phyloP scores from a whole-genome alignment of 345 rosid genomes.

The Pugionium cornutum region DNA sequence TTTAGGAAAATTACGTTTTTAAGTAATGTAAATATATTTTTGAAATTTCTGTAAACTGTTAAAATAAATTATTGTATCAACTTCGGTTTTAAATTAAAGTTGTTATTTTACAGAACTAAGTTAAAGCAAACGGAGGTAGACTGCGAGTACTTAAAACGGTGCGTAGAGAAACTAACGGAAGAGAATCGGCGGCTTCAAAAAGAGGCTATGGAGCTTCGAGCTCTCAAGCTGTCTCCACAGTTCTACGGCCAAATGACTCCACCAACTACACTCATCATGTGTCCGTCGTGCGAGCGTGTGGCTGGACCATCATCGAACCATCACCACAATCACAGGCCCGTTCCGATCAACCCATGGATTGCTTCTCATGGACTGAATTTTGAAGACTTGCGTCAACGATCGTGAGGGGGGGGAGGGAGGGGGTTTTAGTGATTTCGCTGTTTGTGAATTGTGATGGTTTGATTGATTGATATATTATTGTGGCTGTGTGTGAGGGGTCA shows the following conservation, averaged over 20 bases:
- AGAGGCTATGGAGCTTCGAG: slow-evolving; percentile 90
- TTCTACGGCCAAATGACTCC: slow-evolving; percentile 98
- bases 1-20: too few relatives aligned
- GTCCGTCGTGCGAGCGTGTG: slow-evolving; percentile 97
- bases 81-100: too few relatives aligned
- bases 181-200: slow-evolving; percentile 93
- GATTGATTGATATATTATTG: not conserved
- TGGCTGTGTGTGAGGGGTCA: slow-evolving; percentile 26
- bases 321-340: slow-evolving; percentile 41
- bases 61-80: too few relatives aligned
- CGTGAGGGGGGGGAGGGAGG: slow-evolving; percentile 9
- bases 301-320: slow-evolving; percentile 36
- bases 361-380: slow-evolving; percentile 39
- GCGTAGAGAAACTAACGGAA: slow-evolving; percentile 92
- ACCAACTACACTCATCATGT: slow-evolving; percentile 96
- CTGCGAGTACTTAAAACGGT: slow-evolving; percentile 87
- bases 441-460: not conserved
- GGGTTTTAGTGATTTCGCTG: slow-evolving; percentile 2
- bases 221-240: slow-evolving; percentile 94
- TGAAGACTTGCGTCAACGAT: slow-evolving; percentile 42
- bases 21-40: too few relatives aligned
- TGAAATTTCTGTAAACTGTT: too few relatives aligned
- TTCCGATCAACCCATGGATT: slow-evolving; percentile 57
- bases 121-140: slow-evolving; percentile 98
- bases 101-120: slow-evolving; percentile 63